phyloP scores from a whole-genome alignment of 108 stramenopile species.

The Skeletonema menzelii region DNA sequence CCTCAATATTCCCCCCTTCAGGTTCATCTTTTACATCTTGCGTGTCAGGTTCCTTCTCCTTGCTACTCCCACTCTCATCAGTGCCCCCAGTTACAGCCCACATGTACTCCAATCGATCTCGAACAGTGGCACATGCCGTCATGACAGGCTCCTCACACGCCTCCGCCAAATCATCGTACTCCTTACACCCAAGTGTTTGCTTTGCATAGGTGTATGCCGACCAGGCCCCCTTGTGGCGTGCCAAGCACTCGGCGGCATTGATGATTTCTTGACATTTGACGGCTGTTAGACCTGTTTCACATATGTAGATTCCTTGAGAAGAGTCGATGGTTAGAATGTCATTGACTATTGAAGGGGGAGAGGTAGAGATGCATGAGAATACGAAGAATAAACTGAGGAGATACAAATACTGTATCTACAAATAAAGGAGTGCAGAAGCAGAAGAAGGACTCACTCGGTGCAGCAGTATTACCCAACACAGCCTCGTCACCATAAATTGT shows the following conservation, averaged over 20 bases:
- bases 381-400: neutral
- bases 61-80: neutral
- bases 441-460: slow-evolving; percentile 9
- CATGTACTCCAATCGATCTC: slow-evolving; percentile 8
- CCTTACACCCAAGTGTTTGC: slow-evolving; percentile 81
- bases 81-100: too few species aligned
- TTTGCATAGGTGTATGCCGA: slow-evolving; percentile 76
- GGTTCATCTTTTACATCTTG: neutral
- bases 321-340: slow-evolving; percentile 24
- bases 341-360: slow-evolving; percentile 8
- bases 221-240: slow-evolving; percentile 27
- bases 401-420: neutral
- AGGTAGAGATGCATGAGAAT: neutral
- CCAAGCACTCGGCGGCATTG: slow-evolving; percentile 55
- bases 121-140: slow-evolving; percentile 27
- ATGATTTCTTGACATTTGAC: slow-evolving; percentile 62
- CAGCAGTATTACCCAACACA: slow-evolving; percentile 1
- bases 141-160: slow-evolving; percentile 26
- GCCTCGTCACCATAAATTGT: slow-evolving; percentile 13
- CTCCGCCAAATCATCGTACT: slow-evolving; percentile 57
- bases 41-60: neutral
- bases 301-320: slow-evolving; percentile 66
- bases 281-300: slow-evolving; percentile 57
- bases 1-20: neutral
- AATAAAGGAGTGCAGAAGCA: too few species aligned